Evolutionary conservation across 495 filamentous ascomycete species (phyloP), one percentile per base, ranked within the genome.

Genomic region (Tetracladium marchalianum): DNA sequence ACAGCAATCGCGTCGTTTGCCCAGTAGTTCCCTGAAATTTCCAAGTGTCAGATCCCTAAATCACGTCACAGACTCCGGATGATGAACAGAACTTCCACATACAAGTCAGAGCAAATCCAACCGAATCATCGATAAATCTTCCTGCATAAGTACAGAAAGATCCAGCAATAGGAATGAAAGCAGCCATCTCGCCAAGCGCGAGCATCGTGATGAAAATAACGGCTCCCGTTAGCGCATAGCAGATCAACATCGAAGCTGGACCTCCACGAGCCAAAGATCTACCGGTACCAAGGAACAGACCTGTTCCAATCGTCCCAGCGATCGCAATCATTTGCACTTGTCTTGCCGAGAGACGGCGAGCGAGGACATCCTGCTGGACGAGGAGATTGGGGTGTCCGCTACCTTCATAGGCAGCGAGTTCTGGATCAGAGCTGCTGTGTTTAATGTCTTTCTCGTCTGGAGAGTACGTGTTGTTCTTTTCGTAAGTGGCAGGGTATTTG

Each of bases 121-220:
- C 61, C 49, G 81, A 77, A 31, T 76, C 72, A 53, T 88, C 82
- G 41, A 87, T 75, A 49, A 84, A 82, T 39, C 84, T 70, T 32
- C 80, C 72, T 31, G 81, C 81, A 54, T 84, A 89, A n/a, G 80
- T 66, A 24, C 83, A 83, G 56, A 88, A 85, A 4, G 79, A 77
- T 41, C 86, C 85, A 2, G 83, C 75, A 33, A 87, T 72, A 1
- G 85, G 85, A 11, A 87, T 70, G 52, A 75, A 86, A 24, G 82
- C 78, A 1, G 81, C 75, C 80, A 87, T 82, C 64, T 88, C 84
- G 17, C 81, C 82, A 10, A 75, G 56, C 36, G 61, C 62, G 5
- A 68, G 65, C 70, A 75, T 77, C 36, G 74, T 70, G 31, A 63
- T 60, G 15, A 70, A 43, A 32, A 75, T 48, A 58, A 71, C 72